Conservation (phyloP, 768 basidiomycete species). For the Auricularia sp. region DNA sequence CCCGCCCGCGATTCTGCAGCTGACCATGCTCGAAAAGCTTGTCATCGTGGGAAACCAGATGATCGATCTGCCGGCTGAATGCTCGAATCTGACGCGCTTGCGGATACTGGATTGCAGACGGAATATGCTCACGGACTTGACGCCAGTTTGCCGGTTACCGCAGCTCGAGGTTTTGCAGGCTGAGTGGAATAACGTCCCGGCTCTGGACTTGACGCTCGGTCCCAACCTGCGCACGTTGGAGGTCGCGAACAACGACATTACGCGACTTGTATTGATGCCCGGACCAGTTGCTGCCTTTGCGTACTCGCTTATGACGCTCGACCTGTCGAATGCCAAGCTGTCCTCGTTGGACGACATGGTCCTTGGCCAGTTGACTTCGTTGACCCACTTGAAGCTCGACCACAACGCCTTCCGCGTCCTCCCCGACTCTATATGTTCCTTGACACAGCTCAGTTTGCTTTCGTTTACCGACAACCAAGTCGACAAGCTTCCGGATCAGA, state of each 20-base stretch:
- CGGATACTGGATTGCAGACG: constrained; percentile 72
- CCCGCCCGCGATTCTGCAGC: constrained; percentile 66
- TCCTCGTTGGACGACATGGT: constrained; percentile 69
- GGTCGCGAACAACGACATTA: constrained; percentile 84
- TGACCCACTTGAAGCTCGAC: constrained; percentile 65
- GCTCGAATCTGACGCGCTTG: constrained; percentile 45
- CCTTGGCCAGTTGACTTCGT: constrained; percentile 59
- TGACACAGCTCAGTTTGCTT: constrained; percentile 58
- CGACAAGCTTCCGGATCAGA: constrained; percentile 57
- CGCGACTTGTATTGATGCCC: constrained; percentile 53
- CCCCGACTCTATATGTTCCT: constrained; percentile 72
- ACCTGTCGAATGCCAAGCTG: constrained; percentile 82
- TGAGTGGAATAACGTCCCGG: constrained; percentile 75
- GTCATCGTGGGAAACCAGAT: constrained; percentile 83
- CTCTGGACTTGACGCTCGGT: constrained; percentile 69
- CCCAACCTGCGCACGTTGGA: constrained; percentile 55
- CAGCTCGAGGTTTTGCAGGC: constrained; percentile 57
- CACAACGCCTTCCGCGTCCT: constrained; percentile 79
- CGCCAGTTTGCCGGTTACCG: constrained; percentile 57
- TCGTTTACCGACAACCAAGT: constrained; percentile 91
- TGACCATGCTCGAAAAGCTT: constrained; percentile 59
- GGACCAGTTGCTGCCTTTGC: constrained; percentile 34
- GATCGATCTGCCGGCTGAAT: constrained; percentile 53
- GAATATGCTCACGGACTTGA: constrained; percentile 72
- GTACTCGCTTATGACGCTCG: constrained; percentile 61